Conservation (phyloP, 805 yeast species). For the Starmerella stigmatis region DNA sequence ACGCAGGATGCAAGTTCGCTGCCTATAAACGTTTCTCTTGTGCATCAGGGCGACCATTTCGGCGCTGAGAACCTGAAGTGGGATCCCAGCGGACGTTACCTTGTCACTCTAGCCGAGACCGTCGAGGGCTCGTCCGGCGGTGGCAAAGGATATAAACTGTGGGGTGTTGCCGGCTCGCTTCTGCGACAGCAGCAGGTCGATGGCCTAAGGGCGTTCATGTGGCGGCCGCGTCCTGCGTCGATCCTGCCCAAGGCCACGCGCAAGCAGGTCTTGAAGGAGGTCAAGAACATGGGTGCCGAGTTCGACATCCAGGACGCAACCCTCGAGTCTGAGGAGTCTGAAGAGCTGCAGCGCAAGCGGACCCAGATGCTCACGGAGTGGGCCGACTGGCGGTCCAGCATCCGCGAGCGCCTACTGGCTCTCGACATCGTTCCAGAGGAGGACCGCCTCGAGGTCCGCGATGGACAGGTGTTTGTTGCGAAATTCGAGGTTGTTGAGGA, state of each 20-base stretch:
- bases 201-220: conserved; percentile 75
- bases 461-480: conserved; percentile 28
- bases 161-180: conserved; percentile 69
- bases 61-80: conserved; percentile 79
- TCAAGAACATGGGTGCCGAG: conserved; percentile 80
- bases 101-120: conserved; percentile 40
- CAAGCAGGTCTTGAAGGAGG: conserved; percentile 82
- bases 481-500: conserved; percentile 51
- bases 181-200: conserved; percentile 68
- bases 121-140: conserved; percentile 29
- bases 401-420: conserved; percentile 36
- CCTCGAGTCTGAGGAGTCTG: conserved; percentile 86
- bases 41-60: conserved; percentile 53
- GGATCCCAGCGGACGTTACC: conserved; percentile 93
- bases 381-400: conserved; percentile 61
- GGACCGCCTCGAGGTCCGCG: conserved; percentile 18
- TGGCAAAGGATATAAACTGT: conserved; percentile 85
- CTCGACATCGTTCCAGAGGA: conserved; percentile 20
- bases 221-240: conserved; percentile 96
- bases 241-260: conserved; percentile 64
- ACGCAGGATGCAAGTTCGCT: conserved; percentile 36
- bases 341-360: conserved; percentile 78
- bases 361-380: conserved; percentile 76
- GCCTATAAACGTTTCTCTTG: conserved; percentile 47
- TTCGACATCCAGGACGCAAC: conserved; percentile 91